Evolutionary conservation across 257 asterid genomes (phyloP).

Genomic region (Jacaranda mimosifolia): DNA sequence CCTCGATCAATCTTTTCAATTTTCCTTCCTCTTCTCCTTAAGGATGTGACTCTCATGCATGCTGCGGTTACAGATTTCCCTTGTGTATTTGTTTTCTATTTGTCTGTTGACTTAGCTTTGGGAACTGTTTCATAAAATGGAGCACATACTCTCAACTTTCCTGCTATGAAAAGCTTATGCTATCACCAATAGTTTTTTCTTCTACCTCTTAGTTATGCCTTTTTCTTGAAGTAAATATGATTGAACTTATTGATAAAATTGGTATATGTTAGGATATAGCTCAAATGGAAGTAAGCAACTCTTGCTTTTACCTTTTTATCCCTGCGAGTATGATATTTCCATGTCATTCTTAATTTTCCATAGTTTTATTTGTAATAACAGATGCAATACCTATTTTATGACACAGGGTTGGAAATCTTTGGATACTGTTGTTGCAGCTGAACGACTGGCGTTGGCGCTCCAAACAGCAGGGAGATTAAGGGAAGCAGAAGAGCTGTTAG

Average conservation of each 20-base stretch:
- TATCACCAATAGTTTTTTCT: not conserved
- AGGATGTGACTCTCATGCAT: constrained; percentile 10
- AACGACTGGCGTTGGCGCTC: constrained; percentile 82
- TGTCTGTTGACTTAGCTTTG: not conserved
- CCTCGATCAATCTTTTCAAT: not conserved
- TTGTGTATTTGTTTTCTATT: not conserved
- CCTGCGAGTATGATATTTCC: constrained; percentile 6
- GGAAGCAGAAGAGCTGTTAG: constrained; percentile 84
- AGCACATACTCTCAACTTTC: not conserved
- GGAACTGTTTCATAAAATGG: not conserved
- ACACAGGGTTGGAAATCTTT: constrained; percentile 84
- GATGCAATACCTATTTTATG: constrained; percentile 27
- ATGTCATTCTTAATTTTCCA: not conserved
- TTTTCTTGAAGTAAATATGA: constrained; percentile 5
- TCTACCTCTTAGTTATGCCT: constrained; percentile 1
- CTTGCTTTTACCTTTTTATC: constrained; percentile 20
- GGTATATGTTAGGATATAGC: not conserved
- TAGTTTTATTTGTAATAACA: not conserved
- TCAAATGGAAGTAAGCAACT: not conserved
- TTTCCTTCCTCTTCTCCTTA: not conserved
- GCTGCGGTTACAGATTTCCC: not conserved
- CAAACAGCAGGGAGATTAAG: constrained; percentile 66
- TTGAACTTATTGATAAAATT: not conserved
- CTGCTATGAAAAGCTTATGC: not conserved
- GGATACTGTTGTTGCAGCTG: constrained; percentile 84